Base-by-base conservation (phyloP, 345 rosid genomes). In the Erucastrum elatum region DNA sequence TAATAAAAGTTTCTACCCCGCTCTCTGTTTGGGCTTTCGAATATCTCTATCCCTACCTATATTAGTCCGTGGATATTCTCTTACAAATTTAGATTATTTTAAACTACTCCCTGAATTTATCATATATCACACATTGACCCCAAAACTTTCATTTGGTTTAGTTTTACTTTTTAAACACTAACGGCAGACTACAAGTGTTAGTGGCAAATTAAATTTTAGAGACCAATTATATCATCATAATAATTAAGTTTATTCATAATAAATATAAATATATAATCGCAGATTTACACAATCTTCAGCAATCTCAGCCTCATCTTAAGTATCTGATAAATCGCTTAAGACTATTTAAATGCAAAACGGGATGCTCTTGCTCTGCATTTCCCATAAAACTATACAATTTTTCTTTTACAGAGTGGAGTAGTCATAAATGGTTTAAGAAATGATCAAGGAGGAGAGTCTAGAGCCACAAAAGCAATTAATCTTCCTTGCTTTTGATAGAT, bases 401-500 rank as follows among this genome's bases (percentile, higher is more conserved):
- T 49, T 11, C 6, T 53, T 35, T 64, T 26, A 53, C 65, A 58
- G 9, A 35, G 44, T 37, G 44, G 70, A 64, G 15, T 64, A 64
- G 25, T 64, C 70, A 77, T 33, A 35, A 27, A 25, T 77, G 10
- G 64, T 17, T 46, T 64, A 26, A 49, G 27, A 68, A 51, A 11
- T 64, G 16, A 77, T 64, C 31, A 2, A 35, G 7, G 29, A 56
- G 53, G 30, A 66, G 72, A 56, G 0, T 41, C 76, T 41, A 71
- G 68, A 66, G 68, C 27, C 53, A 33, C 41, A 66, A 78, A 35
- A 29, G 56, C 63, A 21, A 62, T 41, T 75, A 82, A 34, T 70
- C 60, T 49, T 82, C 81, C 84, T 89, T 87, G 26, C 72, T 70
- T 39, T 7, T 67, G 77, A 76, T 66, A 27, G 84, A 62, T 73